A percentile compares a stretch with the other conserved stretches of the same genome.
Evolutionary conservation across 495 filamentous ascomycete species (phyloP).

Genomic region (Penicillium desertorum): DNA sequence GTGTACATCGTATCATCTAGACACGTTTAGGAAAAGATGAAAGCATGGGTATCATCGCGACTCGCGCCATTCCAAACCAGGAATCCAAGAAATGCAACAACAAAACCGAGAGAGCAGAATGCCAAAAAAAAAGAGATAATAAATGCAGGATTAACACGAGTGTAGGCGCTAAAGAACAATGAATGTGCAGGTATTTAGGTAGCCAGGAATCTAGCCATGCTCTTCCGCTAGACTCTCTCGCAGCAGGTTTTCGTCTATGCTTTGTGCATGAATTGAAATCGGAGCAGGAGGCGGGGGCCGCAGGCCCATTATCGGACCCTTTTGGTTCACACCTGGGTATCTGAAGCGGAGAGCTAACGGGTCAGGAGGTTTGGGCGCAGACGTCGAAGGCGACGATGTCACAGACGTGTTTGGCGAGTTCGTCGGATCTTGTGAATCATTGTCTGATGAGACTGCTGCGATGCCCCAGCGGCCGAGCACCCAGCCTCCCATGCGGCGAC

Average conservation of each 20-base stretch:
- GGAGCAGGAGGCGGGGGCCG: slow-evolving; percentile 36
- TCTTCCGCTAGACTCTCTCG: slow-evolving; percentile 44
- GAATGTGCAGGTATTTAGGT: slow-evolving; percentile 8
- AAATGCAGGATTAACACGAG: slow-evolving; percentile 12
- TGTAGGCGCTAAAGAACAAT: slow-evolving; percentile 10
- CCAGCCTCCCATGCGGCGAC: slow-evolving; percentile 55
- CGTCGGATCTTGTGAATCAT: slow-evolving; percentile 18
- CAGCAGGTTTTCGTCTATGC: slow-evolving; percentile 40
- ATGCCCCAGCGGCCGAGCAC: slow-evolving; percentile 53
- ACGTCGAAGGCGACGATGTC: not conserved
- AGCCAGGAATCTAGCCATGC: not conserved
- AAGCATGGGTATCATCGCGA: slow-evolving; percentile 13
- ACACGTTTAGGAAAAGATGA: slow-evolving; percentile 10
- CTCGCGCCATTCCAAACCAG: slow-evolving; percentile 8
- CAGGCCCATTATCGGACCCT: slow-evolving; percentile 46
- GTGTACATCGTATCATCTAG: slow-evolving; percentile 4
- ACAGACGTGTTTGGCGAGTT: slow-evolving; percentile 18
- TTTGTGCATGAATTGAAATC: slow-evolving; percentile 34
- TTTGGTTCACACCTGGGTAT: slow-evolving; percentile 49
- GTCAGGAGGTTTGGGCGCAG: not conserved
- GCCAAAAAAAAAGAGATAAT: slow-evolving; percentile 8
- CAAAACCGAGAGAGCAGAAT: slow-evolving; percentile 2
- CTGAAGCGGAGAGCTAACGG: slow-evolving; percentile 32
- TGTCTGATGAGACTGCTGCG: slow-evolving; percentile 8
- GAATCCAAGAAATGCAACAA: slow-evolving; percentile 13